Base-by-base conservation (phyloP, 1,284 basidiomycete genomes). In the Puccinia hordei region DNA sequence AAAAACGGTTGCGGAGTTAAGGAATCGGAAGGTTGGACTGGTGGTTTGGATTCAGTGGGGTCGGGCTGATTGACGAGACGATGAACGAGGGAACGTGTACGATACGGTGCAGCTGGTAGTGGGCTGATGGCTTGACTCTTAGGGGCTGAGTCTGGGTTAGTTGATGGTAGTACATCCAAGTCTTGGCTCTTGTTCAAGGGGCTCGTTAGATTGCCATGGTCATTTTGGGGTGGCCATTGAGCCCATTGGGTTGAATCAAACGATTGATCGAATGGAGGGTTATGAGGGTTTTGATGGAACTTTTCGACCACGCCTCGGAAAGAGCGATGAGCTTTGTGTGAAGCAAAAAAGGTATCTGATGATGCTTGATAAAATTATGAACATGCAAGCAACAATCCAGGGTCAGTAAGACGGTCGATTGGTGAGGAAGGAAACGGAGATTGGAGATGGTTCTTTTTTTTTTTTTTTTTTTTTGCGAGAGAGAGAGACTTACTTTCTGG, bases 251-350 rank as follows among this genome's bases (percentile, higher is more conserved):
- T 51, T n/a, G 69, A 53, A 38, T 73, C n/a, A 33, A 35, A 59
- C 41, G 69, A 17, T 71, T 27, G 68, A 71, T 71, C 27, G 46
- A 51, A 30, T 22, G 24, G 46, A 9, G 24, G 27, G 49, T 49
- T 55, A 5, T 27, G 24, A 41, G 46, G 38, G 30, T 72, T 33
- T 61, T 79, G 66, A 22, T 79, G 68, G n/a, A 79, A 72, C 24
- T 63, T 79, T 41, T 79, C 77, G 2, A 72, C 57, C 27, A 63
- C 68, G 33, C 68, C 68, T 24, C 51, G 51, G 55, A 79, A 79
- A 19, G 66, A 71, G 44, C 77, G 66, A 57, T 79, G 77, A 5
- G 77, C 77, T 79, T 72, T 71, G 12, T 79, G 77, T 15, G 77
- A 38, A 57, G 68, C 77, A 79, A 79, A 79, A 30, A 79, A 79